Evolutionary conservation across 176 grass and related monocot species (phyloP), one percentile per base, ranked within the genome.

Genomic region (Ananas comosus): DNA sequence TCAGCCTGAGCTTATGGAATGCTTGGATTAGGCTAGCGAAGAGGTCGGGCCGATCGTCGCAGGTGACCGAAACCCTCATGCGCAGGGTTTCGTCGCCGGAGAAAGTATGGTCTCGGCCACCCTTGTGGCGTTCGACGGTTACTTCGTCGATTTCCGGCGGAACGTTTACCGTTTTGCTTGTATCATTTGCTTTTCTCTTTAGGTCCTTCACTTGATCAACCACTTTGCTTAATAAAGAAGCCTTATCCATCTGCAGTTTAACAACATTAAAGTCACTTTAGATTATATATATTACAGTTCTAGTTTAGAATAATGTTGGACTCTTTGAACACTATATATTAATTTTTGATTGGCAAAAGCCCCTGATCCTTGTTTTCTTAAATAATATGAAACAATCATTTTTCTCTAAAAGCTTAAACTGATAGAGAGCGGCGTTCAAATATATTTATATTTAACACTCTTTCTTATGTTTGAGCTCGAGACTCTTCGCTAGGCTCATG

Each of bases 161-260:
- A 12, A 76, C 12, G 21, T 10, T 67, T 64, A 29, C 66, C 9
- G 18, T 28, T 23, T 48, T 52, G 25, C 50, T 67, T 16, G 57
- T 49, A 9, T 68, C 74, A 48, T 27, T 18, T 67, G 64, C 76
- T 73, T 33, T 88, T 67, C 88, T 77, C 76, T 82, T 91, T 8
- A 91, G 81, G 0, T 51, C 69, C 79, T 80, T 87, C 79, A 91
- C 69, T 50, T 91, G 85, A 23, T 91, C 88, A 10, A 91, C 71
- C 53, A 91, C 88, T 71, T 52, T 91, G 24, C 56, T 82, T 11
- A 91, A 16, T 79, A 91, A 70, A 56, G 85, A 74, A 16, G 88
- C 79, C 73, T 91, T 91, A 66, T 91, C 88, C 88, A 91, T 85
- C 88, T 91, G 74, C 67, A 51, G 64, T 48, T 21, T 63, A 24